Evolutionary conservation across 345 rosid genomes (phyloP).

Genomic region (Brassica carinata): DNA sequence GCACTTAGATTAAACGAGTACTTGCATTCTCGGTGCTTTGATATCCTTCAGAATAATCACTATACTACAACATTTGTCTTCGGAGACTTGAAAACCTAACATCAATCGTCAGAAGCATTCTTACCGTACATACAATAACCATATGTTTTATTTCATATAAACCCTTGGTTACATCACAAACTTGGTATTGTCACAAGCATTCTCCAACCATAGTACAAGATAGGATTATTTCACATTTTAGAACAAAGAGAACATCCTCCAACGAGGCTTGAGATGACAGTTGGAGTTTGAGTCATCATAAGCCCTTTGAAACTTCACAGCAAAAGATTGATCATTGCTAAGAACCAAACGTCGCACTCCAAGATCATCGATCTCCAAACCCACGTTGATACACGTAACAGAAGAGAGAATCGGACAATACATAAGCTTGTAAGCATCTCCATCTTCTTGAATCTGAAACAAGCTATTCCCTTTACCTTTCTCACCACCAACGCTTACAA

Average conservation of each 20-base stretch:
- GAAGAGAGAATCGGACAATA: constrained; percentile 20
- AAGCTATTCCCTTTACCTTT: constrained; percentile 19
- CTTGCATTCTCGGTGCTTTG: too few species aligned
- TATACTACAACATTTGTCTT: too few species aligned
- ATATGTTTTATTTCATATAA: constrained; percentile 34
- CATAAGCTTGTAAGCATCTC: constrained; percentile 37
- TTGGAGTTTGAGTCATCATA: constrained; percentile 36
- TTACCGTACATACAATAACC: neutral
- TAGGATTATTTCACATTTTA: constrained; percentile 1
- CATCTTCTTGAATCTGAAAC: constrained; percentile 36
- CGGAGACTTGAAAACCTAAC: too few species aligned
- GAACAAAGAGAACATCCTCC: constrained; percentile 9
- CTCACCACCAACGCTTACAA: constrained; percentile 30
- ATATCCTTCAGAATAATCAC: too few species aligned
- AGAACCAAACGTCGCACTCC: constrained; percentile 34
- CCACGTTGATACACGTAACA: constrained; percentile 21
- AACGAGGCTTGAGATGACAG: constrained; percentile 21
- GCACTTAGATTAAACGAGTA: too few species aligned
- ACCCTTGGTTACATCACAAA: constrained; percentile 10
- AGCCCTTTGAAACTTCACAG: constrained; percentile 32
- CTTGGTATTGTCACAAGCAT: neutral
- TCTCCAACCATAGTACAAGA: neutral
- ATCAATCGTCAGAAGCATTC: neutral
- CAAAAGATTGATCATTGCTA: constrained; percentile 17
- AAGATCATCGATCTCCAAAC: constrained; percentile 27